Base-by-base conservation (phyloP, 345 rosid genomes). In the Cardamine chenopodiifolia region DNA sequence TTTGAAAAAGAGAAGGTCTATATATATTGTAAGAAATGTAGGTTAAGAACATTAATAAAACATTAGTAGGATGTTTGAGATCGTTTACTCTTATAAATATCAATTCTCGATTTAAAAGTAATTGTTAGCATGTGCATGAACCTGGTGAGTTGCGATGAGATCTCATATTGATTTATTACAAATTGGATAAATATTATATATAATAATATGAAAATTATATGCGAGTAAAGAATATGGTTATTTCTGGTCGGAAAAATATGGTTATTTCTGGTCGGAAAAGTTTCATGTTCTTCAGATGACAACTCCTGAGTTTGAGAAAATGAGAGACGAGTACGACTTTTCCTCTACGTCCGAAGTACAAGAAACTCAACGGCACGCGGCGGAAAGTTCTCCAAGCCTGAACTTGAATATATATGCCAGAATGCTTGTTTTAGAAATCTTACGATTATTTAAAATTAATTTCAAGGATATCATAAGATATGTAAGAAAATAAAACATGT, bases 101-200 rank as follows among this genome's bases (percentile, higher is more conserved):
- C 17, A 26, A 26, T 15, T 28, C 3, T 49, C 18, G 6, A 48
- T 26, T 35, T 14, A 1, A 58, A 35, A 35, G 28, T 4, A 4
- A 25, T 57, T 4, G 34, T 4, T 49, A 50, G 50, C 15, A 26
- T 59, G 35, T 74, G 67, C 78, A 75, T 67, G 68, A 75, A 75
- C 44, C 68, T 49, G 42, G 26, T 75, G 25, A 14, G 40, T 58
- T 47, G 45, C 26, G 31, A 18, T 57, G 66, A 56, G 66, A 47
- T 74, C 52, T 74, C 60, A 18, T 8, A n/a, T 55, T 66, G 42
- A 25, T 73, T 54, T 65, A 26, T 65, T 31, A 22, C 18, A 19
- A 23, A 45, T 0, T 55, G n/a, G 29, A 56, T 64, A 42, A 22
- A 6, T 28, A 13, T 14, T 26, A 5, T n/a, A 34, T 7, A 18